Base-by-base conservation (phyloP, 306 rosid species). In the Vachellia pachyceras region DNA sequence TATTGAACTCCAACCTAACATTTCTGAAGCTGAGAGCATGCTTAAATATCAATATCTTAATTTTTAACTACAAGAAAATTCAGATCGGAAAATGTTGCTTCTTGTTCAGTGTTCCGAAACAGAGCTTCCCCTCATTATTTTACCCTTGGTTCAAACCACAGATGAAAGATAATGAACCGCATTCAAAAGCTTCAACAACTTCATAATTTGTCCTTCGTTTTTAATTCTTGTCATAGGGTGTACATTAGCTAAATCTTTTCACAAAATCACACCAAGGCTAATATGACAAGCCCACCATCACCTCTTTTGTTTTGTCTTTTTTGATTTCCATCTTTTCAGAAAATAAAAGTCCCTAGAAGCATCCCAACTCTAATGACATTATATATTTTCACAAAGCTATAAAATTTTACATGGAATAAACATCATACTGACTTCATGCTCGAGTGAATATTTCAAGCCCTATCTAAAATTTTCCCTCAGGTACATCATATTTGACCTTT, bases 61-160 rank as follows among this genome's bases (percentile, higher is more conserved):
- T 50, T 22, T 25, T 65, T 40, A 25, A 52, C 67, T 13, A 7
- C 65, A 33, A 66, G 47, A 50, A 67, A 15, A 78, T 78, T 52
- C 42, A 10, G 80, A 77, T n/a, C 11, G 47, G 10, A 39, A 20
- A 15, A 33, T 63, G 3, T 18, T 46, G 42, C 35, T 14, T 17
- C 33, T 57, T 76, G 35, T 44, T 17, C 50, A n/a, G 45, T 5
- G 60, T 64, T 63, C 35, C 33, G 63, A 49, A 2, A 23, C 46
- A 35, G 7, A 64, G 60, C 64, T 77, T 25, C 36, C 6, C 15
- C 67, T 37, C 64, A 11, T 46, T 64, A 58, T 77, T 61, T 11
- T 49, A 77, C 40, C 64, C 50, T 45, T 45, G 4, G 74, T 68
- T 68, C 70, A 78, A 25, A 54, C 54, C 29, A 77, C 58, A 77